Evolutionary conservation across 179 eudicot species (phyloP).

Genomic region (Beta macrorhiza): DNA sequence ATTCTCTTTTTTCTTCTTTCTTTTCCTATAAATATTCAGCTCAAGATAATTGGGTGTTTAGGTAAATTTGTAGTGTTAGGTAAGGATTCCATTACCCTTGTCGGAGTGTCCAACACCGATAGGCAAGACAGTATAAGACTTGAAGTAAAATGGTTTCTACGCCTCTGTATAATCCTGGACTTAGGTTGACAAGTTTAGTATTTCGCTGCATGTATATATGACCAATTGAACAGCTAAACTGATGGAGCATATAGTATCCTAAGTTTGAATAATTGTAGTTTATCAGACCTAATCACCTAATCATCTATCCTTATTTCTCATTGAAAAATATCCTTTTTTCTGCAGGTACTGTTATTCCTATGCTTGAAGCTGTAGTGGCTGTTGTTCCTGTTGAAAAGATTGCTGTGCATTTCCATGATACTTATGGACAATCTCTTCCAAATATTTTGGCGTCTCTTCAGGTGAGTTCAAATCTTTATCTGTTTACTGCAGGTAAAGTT

Average conservation of each 20-base stretch:
- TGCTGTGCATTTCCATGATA: slow-evolving; percentile 98
- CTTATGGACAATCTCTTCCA: slow-evolving; percentile 97
- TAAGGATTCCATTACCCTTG: too few species aligned
- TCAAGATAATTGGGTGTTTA: too few species aligned
- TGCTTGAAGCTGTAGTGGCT: slow-evolving; percentile 88
- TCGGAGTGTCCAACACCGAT: too few species aligned
- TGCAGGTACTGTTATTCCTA: slow-evolving; percentile 82
- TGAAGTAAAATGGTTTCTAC: not conserved
- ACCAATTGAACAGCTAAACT: not conserved
- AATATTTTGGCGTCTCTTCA: slow-evolving; percentile 90
- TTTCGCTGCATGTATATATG: not conserved
- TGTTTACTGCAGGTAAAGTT: not conserved
- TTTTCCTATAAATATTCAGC: too few species aligned
- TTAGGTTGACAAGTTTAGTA: not conserved
- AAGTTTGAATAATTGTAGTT: not conserved
- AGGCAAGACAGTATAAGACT: not conserved
- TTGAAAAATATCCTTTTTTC: not conserved
- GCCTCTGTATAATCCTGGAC: not conserved
- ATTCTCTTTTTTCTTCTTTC: too few species aligned
- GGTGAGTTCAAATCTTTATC: slow-evolving; percentile 38
- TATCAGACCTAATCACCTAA: not conserved
- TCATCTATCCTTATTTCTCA: not conserved
- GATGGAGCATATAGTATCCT: not conserved
- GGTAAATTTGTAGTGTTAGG: too few species aligned
- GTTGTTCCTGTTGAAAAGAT: slow-evolving; percentile 83